Conservation (phyloP, 2,329 filamentous ascomycete genomes). For the Scytalidium lignicola region DNA sequence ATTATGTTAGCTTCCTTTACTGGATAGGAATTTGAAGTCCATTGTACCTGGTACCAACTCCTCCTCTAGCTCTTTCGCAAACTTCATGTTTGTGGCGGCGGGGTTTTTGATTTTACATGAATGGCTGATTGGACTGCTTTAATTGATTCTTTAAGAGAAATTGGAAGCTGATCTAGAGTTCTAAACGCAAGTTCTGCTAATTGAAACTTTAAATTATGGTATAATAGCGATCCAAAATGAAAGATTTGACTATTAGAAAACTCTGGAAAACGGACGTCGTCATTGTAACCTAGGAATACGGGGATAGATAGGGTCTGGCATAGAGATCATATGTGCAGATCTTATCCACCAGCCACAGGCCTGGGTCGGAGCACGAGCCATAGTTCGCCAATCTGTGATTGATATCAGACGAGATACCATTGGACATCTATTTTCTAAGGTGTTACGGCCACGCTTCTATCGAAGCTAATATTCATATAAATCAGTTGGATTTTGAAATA, state of each 20-base stretch:
- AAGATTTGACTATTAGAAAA: neutral
- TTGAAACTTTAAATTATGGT: neutral
- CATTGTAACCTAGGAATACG: neutral
- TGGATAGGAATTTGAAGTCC: too few species aligned
- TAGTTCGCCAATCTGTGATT: too few species aligned
- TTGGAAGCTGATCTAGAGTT: too few species aligned
- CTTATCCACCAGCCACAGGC: neutral
- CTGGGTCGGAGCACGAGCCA: neutral
- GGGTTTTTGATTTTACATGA: neutral
- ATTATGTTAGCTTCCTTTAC: conserved; percentile 5
- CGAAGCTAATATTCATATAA: too few species aligned
- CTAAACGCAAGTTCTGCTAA: neutral
- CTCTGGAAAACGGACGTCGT: neutral
- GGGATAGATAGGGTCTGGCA: neutral
- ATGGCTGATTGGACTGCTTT: neutral
- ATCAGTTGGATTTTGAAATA: too few species aligned
- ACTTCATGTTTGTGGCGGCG: conserved; percentile 45
- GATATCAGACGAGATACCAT: too few species aligned
- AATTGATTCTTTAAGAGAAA: too few species aligned
- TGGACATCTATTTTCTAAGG: too few species aligned
- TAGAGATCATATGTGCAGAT: neutral
- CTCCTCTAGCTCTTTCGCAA: conserved; percentile 74
- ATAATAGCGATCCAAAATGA: neutral
- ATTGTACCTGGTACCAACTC: conserved; percentile 75
- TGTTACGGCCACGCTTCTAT: too few species aligned